Percentiles rank a stretch among this genome's conserved stretches.
phyloP scores from a whole-genome alignment of 495 filamentous ascomycete genomes.

The Podospora anserina region DNA sequence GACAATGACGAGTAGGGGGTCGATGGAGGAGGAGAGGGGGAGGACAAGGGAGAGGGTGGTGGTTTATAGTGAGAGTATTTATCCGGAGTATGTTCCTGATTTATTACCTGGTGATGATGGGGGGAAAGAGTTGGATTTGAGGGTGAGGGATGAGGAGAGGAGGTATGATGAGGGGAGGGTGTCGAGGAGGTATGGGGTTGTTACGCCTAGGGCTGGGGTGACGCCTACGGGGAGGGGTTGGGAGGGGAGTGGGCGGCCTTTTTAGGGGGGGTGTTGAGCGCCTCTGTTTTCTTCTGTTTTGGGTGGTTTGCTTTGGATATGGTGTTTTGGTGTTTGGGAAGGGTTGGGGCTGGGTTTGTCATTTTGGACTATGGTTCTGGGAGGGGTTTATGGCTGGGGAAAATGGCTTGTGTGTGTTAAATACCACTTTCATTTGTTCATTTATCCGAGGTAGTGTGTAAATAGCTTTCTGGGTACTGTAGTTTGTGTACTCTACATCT shows the following conservation, averaged over 20 bases:
- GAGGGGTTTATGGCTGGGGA: background rate
- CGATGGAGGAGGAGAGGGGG: constrained; percentile 20
- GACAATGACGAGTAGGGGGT: constrained; percentile 16
- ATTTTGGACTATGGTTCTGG: background rate
- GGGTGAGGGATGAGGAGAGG: constrained; percentile 9
- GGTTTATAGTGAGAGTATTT: constrained; percentile 34
- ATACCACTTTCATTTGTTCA: background rate
- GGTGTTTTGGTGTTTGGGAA: background rate
- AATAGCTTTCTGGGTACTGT: background rate
- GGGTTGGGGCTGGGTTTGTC: no score
- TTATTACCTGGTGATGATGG: background rate
- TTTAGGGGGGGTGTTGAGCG: constrained; percentile 2
- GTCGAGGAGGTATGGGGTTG: constrained; percentile 20
- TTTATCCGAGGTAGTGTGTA: no score
- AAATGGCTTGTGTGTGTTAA: background rate
- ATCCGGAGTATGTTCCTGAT: constrained; percentile 20
- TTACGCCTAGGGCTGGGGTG: constrained; percentile 15
- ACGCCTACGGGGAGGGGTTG: constrained; percentile 19
- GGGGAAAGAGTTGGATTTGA: constrained; percentile 3
- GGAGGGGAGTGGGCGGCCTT: constrained; percentile 19
- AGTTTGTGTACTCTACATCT: background rate
- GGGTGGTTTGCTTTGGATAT: background rate
- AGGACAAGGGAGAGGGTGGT: constrained; percentile 16
- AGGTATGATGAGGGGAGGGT: constrained; percentile 13
- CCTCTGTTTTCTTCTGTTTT: background rate